A percentile compares a stretch with the other conserved stretches of the same genome.
These are phyloP conservation scores for Atkinsonella texensis DNA, from an alignment of 2,329 filamentous ascomycete genomes.

Conservation along the genomic window DNA sequence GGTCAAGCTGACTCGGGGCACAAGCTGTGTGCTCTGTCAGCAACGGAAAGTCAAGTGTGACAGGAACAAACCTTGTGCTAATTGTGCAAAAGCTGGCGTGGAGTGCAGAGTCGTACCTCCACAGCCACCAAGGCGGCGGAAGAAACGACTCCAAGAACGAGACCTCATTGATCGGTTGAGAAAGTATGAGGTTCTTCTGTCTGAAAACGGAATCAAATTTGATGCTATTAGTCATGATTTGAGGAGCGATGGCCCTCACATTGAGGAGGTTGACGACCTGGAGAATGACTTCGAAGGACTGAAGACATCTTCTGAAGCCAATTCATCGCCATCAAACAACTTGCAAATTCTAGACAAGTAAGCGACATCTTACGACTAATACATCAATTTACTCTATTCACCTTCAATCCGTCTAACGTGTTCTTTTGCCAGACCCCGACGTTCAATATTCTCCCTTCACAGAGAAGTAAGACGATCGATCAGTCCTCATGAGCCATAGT, in stretches of 20 bases:
- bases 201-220: constrained; percentile 55
- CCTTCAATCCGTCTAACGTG: neutral
- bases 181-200: constrained; percentile 54
- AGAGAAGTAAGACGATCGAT: constrained; percentile 32
- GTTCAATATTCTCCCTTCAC: constrained; percentile 36
- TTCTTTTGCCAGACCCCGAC: constrained; percentile 2
- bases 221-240: constrained; percentile 48
- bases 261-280: constrained; percentile 43
- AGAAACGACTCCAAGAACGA: constrained; percentile 56
- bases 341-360: constrained; percentile 13
- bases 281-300: constrained; percentile 43
- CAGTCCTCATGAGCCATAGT: neutral
- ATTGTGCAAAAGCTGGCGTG: constrained; percentile 50
- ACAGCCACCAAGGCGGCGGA: constrained; percentile 43
- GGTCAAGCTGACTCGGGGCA: constrained; percentile 45
- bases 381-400: no score
- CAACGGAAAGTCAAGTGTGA: constrained; percentile 67
- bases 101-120: constrained; percentile 50
- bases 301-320: constrained; percentile 38
- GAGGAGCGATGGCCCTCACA: constrained; percentile 16
- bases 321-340: constrained; percentile 20
- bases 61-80: constrained; percentile 58
- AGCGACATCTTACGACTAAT: no score
- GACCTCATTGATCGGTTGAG: constrained; percentile 58
- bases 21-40: constrained; percentile 61